Evolutionary conservation across 306 rosid genomes (phyloP).

Genomic region (Cicer judaicum): DNA sequence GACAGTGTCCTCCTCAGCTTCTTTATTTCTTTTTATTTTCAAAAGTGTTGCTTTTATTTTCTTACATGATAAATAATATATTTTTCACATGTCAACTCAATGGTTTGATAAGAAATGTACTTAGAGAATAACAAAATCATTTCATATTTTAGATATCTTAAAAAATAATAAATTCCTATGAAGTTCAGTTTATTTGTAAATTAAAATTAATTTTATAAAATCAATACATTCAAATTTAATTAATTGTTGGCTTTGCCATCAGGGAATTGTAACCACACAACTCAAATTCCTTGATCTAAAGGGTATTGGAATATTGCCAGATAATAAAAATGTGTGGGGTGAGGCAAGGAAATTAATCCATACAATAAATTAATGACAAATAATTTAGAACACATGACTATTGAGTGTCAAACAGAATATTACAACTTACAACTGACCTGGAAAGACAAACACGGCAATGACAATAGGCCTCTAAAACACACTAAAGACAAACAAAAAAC

Average conservation of each 20-base stretch:
- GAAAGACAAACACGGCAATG: slow-evolving; percentile 41
- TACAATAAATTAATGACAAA: slow-evolving; percentile 45
- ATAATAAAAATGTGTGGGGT: background rate
- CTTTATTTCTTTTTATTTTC: too few relatives aligned
- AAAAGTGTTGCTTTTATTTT: too few relatives aligned
- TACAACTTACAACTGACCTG: slow-evolving; percentile 57
- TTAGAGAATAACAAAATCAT: background rate
- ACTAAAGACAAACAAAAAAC: background rate
- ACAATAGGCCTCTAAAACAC: slow-evolving; percentile 43
- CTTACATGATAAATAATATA: too few relatives aligned
- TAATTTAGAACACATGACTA: slow-evolving; percentile 43
- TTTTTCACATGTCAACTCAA: too few relatives aligned
- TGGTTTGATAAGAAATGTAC: background rate
- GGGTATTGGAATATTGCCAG: background rate
- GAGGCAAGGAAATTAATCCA: slow-evolving; percentile 13
- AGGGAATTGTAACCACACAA: too few relatives aligned
- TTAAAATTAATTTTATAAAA: background rate
- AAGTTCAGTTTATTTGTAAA: background rate
- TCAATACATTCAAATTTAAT: background rate
- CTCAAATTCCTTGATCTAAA: background rate
- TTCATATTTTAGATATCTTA: background rate
- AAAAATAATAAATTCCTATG: background rate
- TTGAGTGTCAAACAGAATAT: slow-evolving; percentile 48
- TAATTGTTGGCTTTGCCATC: background rate
- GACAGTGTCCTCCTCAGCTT: too few relatives aligned